Evolutionary conservation across 805 yeast genomes (phyloP), one percentile per base, ranked within the genome.

Genomic region (Phaffomyces opuntiae): DNA sequence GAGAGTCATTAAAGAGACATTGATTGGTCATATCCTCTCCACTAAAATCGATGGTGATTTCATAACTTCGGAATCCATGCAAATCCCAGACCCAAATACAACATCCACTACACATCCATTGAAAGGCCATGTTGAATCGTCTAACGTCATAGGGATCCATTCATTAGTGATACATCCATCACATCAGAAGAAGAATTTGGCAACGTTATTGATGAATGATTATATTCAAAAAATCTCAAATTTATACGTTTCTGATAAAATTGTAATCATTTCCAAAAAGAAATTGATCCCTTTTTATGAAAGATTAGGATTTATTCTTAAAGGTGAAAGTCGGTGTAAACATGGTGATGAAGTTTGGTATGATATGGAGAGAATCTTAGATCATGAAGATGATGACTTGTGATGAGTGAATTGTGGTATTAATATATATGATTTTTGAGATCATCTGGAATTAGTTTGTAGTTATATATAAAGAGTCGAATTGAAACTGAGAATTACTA

Each of bases 171-270:
- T 93, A 26, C 80, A 80, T 54, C 86, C 89, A 21, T 78, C 80
- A 36, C 87, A 80, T 74, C 87, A 83, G 62, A 87, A 90, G 48
- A 77, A 80, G 65, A 87, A 86, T 60, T 70, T 93, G 48, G 98
- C 95, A 9, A 78, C 95, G 13, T 69, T 89, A 48, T 67, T 91
- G 59, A 65, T 91, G 57, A 88, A 85, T 54, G 99, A 91, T 66
- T 93, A 87, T 67, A 76, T 90, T 50, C 97, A 93, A 64, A 87
- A 91, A 60, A 69, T 91, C 64, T 78, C 87, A 41, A 88, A 88
- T 62, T 95, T 89, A 62, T 87, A 81, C 54, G 81, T 88, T 50
- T 96, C 93, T 39, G 86, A 81, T 55, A 75, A 79, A 56, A 80
- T 91, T 42, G 77, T 81, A 7, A 70, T 91, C 31, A 74, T 91